phyloP scores from a whole-genome alignment of 1,139 yeast species.

The Candida sanyaensis region DNA sequence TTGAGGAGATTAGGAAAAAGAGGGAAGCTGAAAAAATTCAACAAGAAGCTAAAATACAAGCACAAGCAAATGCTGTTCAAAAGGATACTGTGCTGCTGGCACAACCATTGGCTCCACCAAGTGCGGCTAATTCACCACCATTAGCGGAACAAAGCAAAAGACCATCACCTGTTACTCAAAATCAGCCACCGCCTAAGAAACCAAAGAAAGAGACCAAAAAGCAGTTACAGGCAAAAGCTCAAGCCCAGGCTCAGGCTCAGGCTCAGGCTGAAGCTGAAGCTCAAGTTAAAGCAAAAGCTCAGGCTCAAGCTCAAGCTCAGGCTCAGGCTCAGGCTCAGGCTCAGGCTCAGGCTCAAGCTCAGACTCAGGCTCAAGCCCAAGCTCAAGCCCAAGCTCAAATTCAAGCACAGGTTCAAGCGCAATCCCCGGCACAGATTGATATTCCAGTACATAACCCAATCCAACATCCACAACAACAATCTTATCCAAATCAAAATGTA shows the following conservation, averaged over 20 bases:
- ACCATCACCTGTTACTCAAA: constrained; percentile 7
- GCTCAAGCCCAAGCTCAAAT: constrained; percentile 6
- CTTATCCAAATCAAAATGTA: constrained; percentile 1
- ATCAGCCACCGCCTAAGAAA: constrained; percentile 9
- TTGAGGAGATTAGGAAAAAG: constrained; percentile 48
- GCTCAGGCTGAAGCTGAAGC: constrained; percentile 15
- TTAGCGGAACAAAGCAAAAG: constrained; percentile 6
- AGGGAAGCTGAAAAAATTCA: constrained; percentile 47
- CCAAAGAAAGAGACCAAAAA: constrained; percentile 11
- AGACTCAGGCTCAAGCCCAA: too few relatives aligned
- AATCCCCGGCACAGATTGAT: constrained; percentile 2
- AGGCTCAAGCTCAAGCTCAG: constrained; percentile 6
- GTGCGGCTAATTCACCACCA: constrained; percentile 3
- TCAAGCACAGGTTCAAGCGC: constrained; percentile 5
- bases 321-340: constrained; percentile 6
- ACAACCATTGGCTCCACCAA: constrained; percentile 3
- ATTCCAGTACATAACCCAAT: background rate
- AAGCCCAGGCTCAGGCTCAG: constrained; percentile 28
- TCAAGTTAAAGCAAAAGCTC: constrained; percentile 5
- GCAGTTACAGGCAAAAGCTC: constrained; percentile 21
- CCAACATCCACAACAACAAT: constrained; percentile 2
- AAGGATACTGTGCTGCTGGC: constrained; percentile 7
- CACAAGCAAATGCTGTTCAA: constrained; percentile 23
- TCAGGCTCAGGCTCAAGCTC: too few relatives aligned
- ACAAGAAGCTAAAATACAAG: constrained; percentile 40